Base-by-base conservation (phyloP, 805 yeast species). In the Zygoascus ofunaensis region DNA sequence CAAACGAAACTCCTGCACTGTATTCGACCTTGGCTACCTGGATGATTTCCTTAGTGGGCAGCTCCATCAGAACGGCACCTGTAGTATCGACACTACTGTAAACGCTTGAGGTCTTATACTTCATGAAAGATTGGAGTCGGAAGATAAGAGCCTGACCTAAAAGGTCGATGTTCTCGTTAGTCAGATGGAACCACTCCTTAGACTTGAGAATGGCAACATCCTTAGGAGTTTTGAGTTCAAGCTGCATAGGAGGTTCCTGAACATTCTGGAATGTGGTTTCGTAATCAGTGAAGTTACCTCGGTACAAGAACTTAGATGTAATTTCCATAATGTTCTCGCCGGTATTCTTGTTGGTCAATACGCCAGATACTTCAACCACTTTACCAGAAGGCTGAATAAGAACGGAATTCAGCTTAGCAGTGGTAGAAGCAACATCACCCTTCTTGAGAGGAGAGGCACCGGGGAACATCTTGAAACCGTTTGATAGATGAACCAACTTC, bases 171-270 rank as follows among this genome's bases (percentile, higher is more conserved):
- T 48, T 42, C 26, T 59, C 54, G 48, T 75, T 77, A 52, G 80
- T 83, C 56, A 85, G 73, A 60, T 86, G 87, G 79, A 94, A 90
- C 98, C 99, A 92, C 69, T 92, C 97, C 74, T 92, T 92, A 21
- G 97, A 86, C 60, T 78, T 77, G 65, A 92, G 75, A 47, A 92
- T 87, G 41, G 98, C 96, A 56, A 87, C 81, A 60, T 92, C 97
- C 72, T 86, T 87, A 38, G 85, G 72, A 41, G 90, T 67, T 50
- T 73, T 72, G 60, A 92, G 71, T 32, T 74, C 62, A 49, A 92
- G 71, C 69, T 89, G 82, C 60, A 80, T 84, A 46, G 97, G 95
- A 49, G 87, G 79, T 69, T 92, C 97, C 46, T 77, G 71, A 50
- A 76, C 77, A 68, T 85, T 84, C 67, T 85, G 82, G 80, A 92